Evolutionary conservation across 805 yeast genomes (phyloP).

Genomic region (Lachancea thermotolerans): DNA sequence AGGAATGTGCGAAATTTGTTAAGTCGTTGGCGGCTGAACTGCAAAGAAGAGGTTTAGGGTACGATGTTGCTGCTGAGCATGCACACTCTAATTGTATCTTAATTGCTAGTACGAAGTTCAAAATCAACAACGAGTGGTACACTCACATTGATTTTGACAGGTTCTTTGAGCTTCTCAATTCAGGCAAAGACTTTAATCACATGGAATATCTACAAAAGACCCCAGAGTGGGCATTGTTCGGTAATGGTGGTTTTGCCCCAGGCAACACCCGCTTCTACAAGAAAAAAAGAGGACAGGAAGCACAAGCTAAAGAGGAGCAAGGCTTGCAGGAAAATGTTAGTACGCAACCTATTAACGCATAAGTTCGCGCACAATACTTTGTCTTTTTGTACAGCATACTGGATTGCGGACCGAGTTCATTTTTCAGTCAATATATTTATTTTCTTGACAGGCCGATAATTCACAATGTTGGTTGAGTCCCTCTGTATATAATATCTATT

Average conservation of each 20-base stretch:
- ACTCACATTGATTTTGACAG: conserved; percentile 81
- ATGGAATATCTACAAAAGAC: conserved; percentile 77
- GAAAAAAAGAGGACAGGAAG: conserved; percentile 39
- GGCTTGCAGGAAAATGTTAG: no score
- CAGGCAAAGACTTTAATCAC: conserved; percentile 63
- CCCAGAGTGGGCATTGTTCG: conserved; percentile 89
- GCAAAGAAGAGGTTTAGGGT: conserved; percentile 56
- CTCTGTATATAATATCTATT: no score
- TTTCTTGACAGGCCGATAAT: not conserved
- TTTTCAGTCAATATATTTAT: not conserved
- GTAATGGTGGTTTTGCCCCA: conserved; percentile 89
- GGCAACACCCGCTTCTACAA: conserved; percentile 65
- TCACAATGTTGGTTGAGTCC: not conserved
- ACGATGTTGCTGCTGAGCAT: conserved; percentile 89
- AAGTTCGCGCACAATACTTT: no score
- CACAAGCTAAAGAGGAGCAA: no score
- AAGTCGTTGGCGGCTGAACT: conserved; percentile 54
- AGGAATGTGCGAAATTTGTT: conserved; percentile 78
- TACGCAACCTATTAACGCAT: no score
- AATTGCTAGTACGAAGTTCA: conserved; percentile 69
- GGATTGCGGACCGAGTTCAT: not conserved
- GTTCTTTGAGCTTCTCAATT: conserved; percentile 62
- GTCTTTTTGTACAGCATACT: no score
- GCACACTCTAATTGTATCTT: conserved; percentile 91
- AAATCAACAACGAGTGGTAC: conserved; percentile 67